phyloP scores from a whole-genome alignment of 176 grass and related monocot species.

The Pontederia paniculata region DNA sequence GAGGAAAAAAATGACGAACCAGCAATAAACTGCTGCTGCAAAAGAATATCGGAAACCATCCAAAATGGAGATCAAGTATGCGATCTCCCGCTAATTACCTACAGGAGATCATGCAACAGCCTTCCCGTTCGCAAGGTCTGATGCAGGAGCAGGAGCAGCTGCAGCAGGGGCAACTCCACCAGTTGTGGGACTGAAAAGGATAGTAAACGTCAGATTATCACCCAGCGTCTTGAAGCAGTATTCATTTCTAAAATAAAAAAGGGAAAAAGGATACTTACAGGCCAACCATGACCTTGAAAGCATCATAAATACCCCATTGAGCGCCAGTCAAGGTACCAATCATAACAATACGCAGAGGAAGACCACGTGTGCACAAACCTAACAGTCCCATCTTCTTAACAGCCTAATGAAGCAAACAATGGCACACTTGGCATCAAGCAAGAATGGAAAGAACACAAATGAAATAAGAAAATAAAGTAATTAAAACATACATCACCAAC shows the following conservation, averaged over 20 bases:
- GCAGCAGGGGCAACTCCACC: slow-evolving; percentile 48
- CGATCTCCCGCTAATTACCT: background rate
- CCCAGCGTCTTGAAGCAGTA: background rate
- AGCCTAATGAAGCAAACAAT: slow-evolving; percentile 33
- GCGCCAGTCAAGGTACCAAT: slow-evolving; percentile 69
- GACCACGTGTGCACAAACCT: slow-evolving; percentile 71
- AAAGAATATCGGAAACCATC: background rate
- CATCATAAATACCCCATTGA: slow-evolving; percentile 83
- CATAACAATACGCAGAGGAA: slow-evolving; percentile 83
- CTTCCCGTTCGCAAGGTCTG: slow-evolving; percentile 20
- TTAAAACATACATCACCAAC: slow-evolving; percentile 46
- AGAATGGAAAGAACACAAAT: too few relatives aligned
- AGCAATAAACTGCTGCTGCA: background rate
- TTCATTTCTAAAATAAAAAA: background rate
- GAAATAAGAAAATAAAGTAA: background rate
- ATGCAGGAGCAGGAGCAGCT: slow-evolving; percentile 14
- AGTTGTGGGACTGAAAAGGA: slow-evolving; percentile 57
- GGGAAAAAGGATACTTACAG: slow-evolving; percentile 37
- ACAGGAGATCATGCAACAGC: slow-evolving; percentile 23
- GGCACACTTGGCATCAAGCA: too few relatives aligned
- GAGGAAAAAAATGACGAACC: background rate
- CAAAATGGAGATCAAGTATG: slow-evolving; percentile 7
- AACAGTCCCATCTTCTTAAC: slow-evolving; percentile 66
- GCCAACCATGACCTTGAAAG: slow-evolving; percentile 81
- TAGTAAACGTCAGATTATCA: background rate